These are phyloP conservation scores for Trametes coccinea DNA, from an alignment of 768 basidiomycete genomes.

Conservation along the genomic window DNA sequence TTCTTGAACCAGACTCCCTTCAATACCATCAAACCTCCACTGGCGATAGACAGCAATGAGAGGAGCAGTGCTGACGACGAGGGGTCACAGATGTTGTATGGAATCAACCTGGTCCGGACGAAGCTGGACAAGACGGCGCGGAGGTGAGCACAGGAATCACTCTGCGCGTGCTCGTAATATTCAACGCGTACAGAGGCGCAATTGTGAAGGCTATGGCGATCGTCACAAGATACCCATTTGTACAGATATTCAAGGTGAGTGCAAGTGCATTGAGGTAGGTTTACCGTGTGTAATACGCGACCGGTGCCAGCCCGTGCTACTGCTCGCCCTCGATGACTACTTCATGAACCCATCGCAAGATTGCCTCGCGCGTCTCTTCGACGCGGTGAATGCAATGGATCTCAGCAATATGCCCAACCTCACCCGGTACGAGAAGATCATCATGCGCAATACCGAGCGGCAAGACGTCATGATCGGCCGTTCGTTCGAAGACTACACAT, in stretches of 20 bases:
- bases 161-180: not conserved
- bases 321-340: constrained; percentile 95
- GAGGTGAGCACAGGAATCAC: constrained; percentile 48
- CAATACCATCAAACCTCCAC: constrained; percentile 82
- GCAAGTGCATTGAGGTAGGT: not conserved
- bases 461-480: constrained; percentile 92
- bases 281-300: not conserved
- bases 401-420: constrained; percentile 75
- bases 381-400: constrained; percentile 92
- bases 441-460: constrained; percentile 88
- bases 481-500: constrained; percentile 45
- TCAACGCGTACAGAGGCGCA: constrained; percentile 64
- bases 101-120: constrained; percentile 87
- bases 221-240: constrained; percentile 89
- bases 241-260: constrained; percentile 91
- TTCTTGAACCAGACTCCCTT: constrained; percentile 93
- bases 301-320: constrained; percentile 74
- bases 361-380: constrained; percentile 86
- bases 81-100: constrained; percentile 69
- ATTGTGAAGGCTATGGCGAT: constrained; percentile 94
- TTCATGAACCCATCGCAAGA: constrained; percentile 87
- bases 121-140: constrained; percentile 85
- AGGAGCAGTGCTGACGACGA: constrained; percentile 21
- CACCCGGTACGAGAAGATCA: constrained; percentile 78
- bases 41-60: constrained; percentile 60